These are phyloP conservation scores for Annulohypoxylon bovei DNA, from an alignment of 495 filamentous ascomycete genomes.

Conservation along the genomic window DNA sequence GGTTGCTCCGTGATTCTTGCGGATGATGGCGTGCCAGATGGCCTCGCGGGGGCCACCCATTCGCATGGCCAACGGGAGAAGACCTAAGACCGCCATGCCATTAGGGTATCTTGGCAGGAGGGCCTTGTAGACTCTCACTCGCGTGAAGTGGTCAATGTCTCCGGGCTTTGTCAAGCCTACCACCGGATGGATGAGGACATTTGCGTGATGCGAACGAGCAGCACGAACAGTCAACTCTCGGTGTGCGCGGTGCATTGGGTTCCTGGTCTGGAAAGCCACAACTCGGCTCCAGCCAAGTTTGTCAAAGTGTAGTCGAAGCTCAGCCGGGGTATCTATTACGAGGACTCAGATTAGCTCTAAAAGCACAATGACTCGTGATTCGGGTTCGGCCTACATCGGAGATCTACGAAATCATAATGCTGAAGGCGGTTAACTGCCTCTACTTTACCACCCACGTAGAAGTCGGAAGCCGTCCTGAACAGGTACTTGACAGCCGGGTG, in stretches of 20 bases:
- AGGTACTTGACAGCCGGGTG: slow-evolving; percentile 95
- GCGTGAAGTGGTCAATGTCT: slow-evolving; percentile 99
- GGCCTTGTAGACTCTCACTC: slow-evolving; percentile 97
- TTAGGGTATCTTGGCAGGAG: slow-evolving; percentile 98
- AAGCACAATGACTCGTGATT: background rate
- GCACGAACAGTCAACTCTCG: slow-evolving; percentile 96
- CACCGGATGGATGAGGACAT: slow-evolving; percentile 98
- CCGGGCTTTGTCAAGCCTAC: slow-evolving; percentile 98
- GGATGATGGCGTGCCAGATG: slow-evolving; percentile 99
- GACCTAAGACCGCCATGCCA: slow-evolving; percentile 97
- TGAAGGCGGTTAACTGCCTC: slow-evolving; percentile 93
- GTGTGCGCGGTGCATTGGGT: slow-evolving; percentile 99
- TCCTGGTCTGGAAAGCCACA: slow-evolving; percentile 98
- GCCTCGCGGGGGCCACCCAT: slow-evolving; percentile 99
- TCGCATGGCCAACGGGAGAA: slow-evolving; percentile 95
- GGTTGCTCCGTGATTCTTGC: slow-evolving; percentile 98
- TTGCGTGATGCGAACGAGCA: slow-evolving; percentile 92
- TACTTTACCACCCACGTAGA: slow-evolving; percentile 94
- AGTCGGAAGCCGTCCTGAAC: slow-evolving; percentile 79
- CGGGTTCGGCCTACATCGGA: slow-evolving; percentile 75
- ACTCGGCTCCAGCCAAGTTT: slow-evolving; percentile 98
- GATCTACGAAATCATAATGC: slow-evolving; percentile 98
- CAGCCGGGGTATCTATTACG: slow-evolving; percentile 83
- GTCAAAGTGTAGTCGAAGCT: slow-evolving; percentile 95
- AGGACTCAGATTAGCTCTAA: slow-evolving; percentile 15